A percentile compares a stretch with the other conserved stretches of the same genome.
These are phyloP conservation scores for bread wheat (Triticum aestivum) DNA, from an alignment of 176 grass and related monocot species.

Conservation along the genomic window DNA sequence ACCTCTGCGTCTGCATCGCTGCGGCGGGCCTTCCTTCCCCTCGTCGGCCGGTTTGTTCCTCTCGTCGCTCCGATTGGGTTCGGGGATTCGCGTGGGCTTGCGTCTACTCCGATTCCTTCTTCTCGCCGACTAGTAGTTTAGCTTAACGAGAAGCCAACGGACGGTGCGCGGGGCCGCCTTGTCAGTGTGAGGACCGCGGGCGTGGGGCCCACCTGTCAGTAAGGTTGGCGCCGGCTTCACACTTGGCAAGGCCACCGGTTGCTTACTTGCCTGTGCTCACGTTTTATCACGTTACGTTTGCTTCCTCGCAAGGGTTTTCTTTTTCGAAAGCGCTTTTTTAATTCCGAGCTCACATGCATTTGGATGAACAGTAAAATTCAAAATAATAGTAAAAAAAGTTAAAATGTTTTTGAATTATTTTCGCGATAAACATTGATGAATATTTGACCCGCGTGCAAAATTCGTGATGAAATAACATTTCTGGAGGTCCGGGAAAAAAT, in stretches of 20 bases:
- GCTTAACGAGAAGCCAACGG: conserved; percentile 38
- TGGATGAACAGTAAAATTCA: too few species aligned
- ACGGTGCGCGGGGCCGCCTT: neutral
- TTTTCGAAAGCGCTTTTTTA: neutral
- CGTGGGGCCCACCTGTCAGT: conserved; percentile 8
- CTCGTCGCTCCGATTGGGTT: conserved; percentile 27
- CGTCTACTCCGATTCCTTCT: conserved; percentile 41
- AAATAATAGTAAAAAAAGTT: too few species aligned
- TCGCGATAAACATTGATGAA: too few species aligned
- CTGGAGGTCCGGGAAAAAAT: too few species aligned
- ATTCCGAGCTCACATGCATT: too few species aligned
- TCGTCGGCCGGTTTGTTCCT: conserved; percentile 23
- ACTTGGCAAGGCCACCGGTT: neutral
- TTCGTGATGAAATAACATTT: too few species aligned
- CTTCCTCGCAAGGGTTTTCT: neutral
- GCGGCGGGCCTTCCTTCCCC: neutral
- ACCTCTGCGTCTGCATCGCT: conserved; percentile 53
- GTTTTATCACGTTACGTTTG: neutral
- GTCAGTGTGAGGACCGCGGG: neutral
- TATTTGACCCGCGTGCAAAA: too few species aligned
- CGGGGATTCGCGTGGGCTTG: conserved; percentile 27
- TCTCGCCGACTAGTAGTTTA: neutral
- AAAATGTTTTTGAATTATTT: too few species aligned
- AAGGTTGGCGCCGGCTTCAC: neutral
- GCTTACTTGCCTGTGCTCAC: neutral